Percentiles rank a stretch among this genome's conserved stretches.
These are phyloP conservation scores for Eremothecium coryli DNA, from an alignment of 1,139 yeast species.

Conservation along the genomic window DNA sequence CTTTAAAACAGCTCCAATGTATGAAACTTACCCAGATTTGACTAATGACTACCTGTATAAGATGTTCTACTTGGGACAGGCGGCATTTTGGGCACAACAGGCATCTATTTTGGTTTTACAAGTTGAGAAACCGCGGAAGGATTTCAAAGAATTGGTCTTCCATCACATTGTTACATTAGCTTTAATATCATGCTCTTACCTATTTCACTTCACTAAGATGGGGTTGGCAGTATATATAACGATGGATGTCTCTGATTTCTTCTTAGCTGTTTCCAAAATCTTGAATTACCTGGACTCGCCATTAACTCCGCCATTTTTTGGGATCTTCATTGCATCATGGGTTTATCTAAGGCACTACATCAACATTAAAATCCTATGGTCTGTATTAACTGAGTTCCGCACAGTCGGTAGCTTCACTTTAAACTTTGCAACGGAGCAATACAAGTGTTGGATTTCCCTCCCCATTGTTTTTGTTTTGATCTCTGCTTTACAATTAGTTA, in stretches of 20 bases:
- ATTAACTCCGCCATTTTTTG: conserved; percentile 54
- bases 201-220: conserved; percentile 94
- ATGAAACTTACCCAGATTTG: conserved; percentile 72
- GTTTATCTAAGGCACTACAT: conserved; percentile 79
- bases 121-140: conserved; percentile 92
- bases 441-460: conserved; percentile 93
- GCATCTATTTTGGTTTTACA: conserved; percentile 71
- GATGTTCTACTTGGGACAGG: conserved; percentile 79
- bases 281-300: conserved; percentile 71
- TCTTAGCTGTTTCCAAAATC: conserved; percentile 73
- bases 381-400: conserved; percentile 77
- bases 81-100: conserved; percentile 97
- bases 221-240: conserved; percentile 86
- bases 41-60: conserved; percentile 65
- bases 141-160: conserved; percentile 78
- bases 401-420: conserved; percentile 75
- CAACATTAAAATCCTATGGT: conserved; percentile 73
- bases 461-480: conserved; percentile 75
- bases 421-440: conserved; percentile 87
- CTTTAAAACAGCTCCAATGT: conserved; percentile 76
- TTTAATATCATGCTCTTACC: conserved; percentile 79
- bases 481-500: conserved; percentile 74
- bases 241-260: conserved; percentile 92
- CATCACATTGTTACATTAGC: conserved; percentile 91
- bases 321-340: conserved; percentile 68